Percentiles rank a stretch among this genome's conserved stretches.
These are phyloP conservation scores for Lachancea lanzarotensis DNA, from an alignment of 805 yeast genomes.

Conservation along the genomic window DNA sequence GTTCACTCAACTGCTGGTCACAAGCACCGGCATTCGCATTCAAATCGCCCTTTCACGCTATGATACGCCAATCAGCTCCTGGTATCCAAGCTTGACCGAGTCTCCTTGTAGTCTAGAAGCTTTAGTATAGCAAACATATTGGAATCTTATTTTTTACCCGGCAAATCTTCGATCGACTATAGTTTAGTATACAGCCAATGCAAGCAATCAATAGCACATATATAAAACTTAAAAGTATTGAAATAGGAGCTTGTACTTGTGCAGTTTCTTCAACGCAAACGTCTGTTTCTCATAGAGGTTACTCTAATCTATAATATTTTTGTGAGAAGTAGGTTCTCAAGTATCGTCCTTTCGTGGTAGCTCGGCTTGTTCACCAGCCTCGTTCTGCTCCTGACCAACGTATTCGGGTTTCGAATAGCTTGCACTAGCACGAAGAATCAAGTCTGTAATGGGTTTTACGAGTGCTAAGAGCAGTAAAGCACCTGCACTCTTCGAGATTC, in stretches of 20 bases:
- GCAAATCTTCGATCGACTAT: background rate
- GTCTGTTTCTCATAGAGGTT: no score
- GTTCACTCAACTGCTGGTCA: no score
- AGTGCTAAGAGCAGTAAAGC: conserved; percentile 26
- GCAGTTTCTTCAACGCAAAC: background rate
- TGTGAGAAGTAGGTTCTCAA: no score
- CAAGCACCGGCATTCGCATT: no score
- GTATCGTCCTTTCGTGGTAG: no score
- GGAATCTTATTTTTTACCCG: background rate
- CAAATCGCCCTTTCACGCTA: no score
- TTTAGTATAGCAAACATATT: background rate
- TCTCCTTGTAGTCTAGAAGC: background rate
- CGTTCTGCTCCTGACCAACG: background rate
- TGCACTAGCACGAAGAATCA: background rate
- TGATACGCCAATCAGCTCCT: no score
- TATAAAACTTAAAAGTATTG: background rate
- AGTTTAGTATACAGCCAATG: background rate
- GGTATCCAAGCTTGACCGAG: background rate
- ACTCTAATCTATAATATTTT: no score
- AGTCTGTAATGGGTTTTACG: conserved; percentile 10
- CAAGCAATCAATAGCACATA: background rate
- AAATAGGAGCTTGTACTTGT: background rate
- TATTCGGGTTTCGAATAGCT: background rate
- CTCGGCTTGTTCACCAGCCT: background rate
- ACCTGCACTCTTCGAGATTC: conserved; percentile 42